These are phyloP conservation scores for Pestalotiopsis sp. DNA, from an alignment of 2,329 filamentous ascomycete genomes.

Conservation along the genomic window DNA sequence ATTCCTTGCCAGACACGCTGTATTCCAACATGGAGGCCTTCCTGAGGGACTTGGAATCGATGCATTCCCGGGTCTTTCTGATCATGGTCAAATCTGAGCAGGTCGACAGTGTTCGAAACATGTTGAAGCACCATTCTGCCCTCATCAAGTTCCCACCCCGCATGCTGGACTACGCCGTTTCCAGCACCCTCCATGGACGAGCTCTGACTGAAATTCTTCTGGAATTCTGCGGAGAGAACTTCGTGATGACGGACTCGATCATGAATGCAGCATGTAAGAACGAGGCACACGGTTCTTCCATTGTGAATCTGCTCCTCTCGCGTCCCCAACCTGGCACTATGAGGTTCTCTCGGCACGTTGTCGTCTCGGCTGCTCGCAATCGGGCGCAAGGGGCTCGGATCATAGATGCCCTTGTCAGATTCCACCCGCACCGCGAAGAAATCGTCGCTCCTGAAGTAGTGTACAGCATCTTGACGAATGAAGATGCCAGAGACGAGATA, in stretches of 20 bases:
- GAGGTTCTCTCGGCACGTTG: background rate
- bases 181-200: background rate
- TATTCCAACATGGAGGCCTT: background rate
- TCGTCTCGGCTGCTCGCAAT: background rate
- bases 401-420: background rate
- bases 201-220: background rate
- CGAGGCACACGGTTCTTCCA: background rate
- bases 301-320: background rate
- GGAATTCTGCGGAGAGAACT: background rate
- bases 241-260: background rate
- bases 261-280: background rate
- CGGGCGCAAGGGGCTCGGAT: background rate
- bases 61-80: background rate
- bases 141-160: background rate
- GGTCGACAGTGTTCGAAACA: background rate
- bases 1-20: background rate
- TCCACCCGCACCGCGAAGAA: background rate
- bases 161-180: background rate
- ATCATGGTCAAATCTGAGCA: background rate
- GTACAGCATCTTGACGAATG: background rate
- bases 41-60: background rate
- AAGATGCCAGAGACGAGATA: background rate
- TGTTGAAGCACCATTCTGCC: background rate
- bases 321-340: background rate
- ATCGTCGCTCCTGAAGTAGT: background rate